Percentiles rank a stretch among this genome's conserved stretches.
These are phyloP conservation scores for Yarrowia alimentaria DNA, from an alignment of 805 yeast genomes.

Conservation along the genomic window DNA sequence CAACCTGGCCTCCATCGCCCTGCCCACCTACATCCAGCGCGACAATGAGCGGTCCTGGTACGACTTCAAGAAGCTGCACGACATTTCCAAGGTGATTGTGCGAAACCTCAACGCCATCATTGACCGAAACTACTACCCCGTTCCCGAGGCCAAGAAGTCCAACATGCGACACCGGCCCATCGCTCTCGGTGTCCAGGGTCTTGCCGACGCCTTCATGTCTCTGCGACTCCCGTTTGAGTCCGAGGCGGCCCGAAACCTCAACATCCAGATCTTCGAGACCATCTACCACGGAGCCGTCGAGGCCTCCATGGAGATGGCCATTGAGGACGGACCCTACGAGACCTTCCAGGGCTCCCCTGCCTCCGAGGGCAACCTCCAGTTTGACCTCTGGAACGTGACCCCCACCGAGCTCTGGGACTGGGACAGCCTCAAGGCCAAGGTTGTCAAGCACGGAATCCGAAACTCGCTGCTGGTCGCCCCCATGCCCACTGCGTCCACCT, in stretches of 20 bases:
- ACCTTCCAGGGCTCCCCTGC: conserved; percentile 85
- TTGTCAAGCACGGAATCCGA: conserved; percentile 67
- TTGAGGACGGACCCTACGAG: conserved; percentile 64
- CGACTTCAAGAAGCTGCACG: conserved; percentile 73
- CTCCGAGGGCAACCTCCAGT: conserved; percentile 79
- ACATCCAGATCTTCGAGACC: conserved; percentile 88
- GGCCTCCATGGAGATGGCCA: conserved; percentile 79
- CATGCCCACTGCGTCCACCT: conserved; percentile 98
- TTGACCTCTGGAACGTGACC: conserved; percentile 77
- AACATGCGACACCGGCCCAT: conserved; percentile 86
- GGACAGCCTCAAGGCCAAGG: conserved; percentile 62
- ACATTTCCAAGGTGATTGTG: conserved; percentile 71
- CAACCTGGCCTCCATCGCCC: conserved; percentile 85
- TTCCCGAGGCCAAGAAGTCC: conserved; percentile 67
- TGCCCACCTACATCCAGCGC: conserved; percentile 69
- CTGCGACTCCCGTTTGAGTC: conserved; percentile 86
- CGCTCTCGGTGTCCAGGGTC: conserved; percentile 98
- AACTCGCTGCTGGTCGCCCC: conserved; percentile 80
- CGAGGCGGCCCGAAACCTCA: conserved; percentile 67
- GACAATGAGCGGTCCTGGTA: conserved; percentile 53
- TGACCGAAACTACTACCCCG: conserved; percentile 83
- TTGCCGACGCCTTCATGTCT: conserved; percentile 82
- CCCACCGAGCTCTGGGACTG: conserved; percentile 89
- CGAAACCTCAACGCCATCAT: conserved; percentile 79
- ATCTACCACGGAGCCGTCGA: conserved; percentile 92